Evolutionary conservation across 352 stramenopile genomes (phyloP).

Genomic region (Pythium coloratum): DNA sequence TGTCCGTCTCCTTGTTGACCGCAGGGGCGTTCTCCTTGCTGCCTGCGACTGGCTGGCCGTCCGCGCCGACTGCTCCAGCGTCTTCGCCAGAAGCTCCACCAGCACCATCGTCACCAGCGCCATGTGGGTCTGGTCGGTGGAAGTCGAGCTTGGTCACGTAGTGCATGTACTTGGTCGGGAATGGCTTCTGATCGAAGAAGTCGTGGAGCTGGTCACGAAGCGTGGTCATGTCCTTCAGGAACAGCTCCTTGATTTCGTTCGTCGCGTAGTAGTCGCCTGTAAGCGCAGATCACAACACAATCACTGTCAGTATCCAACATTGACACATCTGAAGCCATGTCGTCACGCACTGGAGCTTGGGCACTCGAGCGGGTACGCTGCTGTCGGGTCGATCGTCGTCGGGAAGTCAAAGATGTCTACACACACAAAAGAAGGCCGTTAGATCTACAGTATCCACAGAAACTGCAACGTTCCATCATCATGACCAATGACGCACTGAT

Average conservation of each 20-base stretch:
- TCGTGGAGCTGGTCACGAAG: slow-evolving; percentile 64
- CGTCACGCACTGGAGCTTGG: slow-evolving; percentile 50
- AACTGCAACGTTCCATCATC: too few relatives aligned
- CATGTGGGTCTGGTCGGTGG: slow-evolving; percentile 55
- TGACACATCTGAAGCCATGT: neutral
- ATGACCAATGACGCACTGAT: slow-evolving; percentile 51
- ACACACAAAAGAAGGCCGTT: neutral
- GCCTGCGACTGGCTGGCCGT: slow-evolving; percentile 1
- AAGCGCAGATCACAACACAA: neutral
- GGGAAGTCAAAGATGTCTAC: slow-evolving; percentile 67
- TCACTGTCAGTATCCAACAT: neutral
- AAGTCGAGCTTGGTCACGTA: slow-evolving; percentile 85
- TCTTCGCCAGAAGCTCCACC: neutral
- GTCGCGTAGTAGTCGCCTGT: slow-evolving; percentile 59
- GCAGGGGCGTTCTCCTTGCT: slow-evolving; percentile 19
- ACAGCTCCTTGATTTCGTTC: slow-evolving; percentile 63
- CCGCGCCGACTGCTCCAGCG: neutral
- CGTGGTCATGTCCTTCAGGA: slow-evolving; percentile 68
- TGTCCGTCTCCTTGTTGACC: slow-evolving; percentile 13
- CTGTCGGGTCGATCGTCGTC: slow-evolving; percentile 57
- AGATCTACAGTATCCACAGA: too few relatives aligned
- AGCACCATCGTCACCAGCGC: slow-evolving; percentile 34
- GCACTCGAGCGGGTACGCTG: slow-evolving; percentile 58
- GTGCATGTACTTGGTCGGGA: slow-evolving; percentile 85
- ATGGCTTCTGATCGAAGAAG: slow-evolving; percentile 83